These are phyloP conservation scores for Penicillium flavigenum DNA, from an alignment of 495 filamentous ascomycete species.

Conservation along the genomic window DNA sequence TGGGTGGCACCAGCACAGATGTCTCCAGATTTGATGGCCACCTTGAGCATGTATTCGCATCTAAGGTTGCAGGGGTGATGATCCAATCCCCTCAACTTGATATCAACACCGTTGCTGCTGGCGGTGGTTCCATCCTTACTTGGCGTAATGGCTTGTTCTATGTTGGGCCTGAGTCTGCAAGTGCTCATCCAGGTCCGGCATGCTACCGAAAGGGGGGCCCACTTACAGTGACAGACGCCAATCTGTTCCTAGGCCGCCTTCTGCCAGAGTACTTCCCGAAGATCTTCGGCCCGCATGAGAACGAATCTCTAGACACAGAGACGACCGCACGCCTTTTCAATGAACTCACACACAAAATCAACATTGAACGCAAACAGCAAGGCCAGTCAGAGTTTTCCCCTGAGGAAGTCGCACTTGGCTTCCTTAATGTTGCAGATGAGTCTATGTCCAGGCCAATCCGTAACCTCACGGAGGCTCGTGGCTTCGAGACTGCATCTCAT, in stretches of 20 bases:
- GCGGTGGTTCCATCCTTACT: slow-evolving; percentile 85
- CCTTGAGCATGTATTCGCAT: slow-evolving; percentile 97
- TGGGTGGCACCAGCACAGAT: slow-evolving; percentile 94
- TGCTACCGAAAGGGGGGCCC: slow-evolving; percentile 96
- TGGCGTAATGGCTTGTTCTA: slow-evolving; percentile 93
- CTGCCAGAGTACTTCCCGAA: slow-evolving; percentile 95
- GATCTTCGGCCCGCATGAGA: slow-evolving; percentile 90
- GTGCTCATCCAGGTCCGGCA: slow-evolving; percentile 89
- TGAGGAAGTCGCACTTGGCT: slow-evolving; percentile 80
- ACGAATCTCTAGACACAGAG: slow-evolving; percentile 78
- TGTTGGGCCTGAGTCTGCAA: slow-evolving; percentile 92
- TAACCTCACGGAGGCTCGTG: slow-evolving; percentile 52
- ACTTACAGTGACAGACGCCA: slow-evolving; percentile 90
- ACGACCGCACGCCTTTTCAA: slow-evolving; percentile 75
- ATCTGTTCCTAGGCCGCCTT: slow-evolving; percentile 82
- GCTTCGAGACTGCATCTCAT: slow-evolving; percentile 51
- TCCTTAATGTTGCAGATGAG: slow-evolving; percentile 55
- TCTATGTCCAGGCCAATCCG: slow-evolving; percentile 56
- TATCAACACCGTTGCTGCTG: slow-evolving; percentile 96
- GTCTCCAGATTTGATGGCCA: slow-evolving; percentile 91
- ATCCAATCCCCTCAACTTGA: slow-evolving; percentile 95
- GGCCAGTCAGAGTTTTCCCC: slow-evolving; percentile 68
- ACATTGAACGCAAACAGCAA: slow-evolving; percentile 55
- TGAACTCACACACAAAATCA: slow-evolving; percentile 76
- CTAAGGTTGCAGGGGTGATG: slow-evolving; percentile 91